A percentile compares a stretch with the other conserved stretches of the same genome.
These are phyloP conservation scores for Vararia minispora DNA, from an alignment of 768 basidiomycete species.

Conservation along the genomic window DNA sequence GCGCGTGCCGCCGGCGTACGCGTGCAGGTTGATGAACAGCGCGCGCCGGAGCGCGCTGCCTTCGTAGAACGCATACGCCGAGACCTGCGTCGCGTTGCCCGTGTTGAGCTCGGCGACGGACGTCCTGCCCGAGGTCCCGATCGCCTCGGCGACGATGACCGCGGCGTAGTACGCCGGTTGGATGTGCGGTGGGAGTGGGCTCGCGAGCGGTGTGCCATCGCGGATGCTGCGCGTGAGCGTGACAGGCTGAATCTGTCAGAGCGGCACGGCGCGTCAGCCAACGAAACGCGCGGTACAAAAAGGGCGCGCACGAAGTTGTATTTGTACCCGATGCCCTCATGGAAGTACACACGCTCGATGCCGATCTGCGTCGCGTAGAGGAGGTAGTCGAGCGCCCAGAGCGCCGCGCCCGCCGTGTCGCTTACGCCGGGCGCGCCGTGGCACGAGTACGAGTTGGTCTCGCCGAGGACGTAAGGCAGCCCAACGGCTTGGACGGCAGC, in stretches of 20 bases:
- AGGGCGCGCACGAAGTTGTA: conserved; percentile 40
- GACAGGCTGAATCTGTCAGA: conserved; percentile 49
- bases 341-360: conserved; percentile 46
- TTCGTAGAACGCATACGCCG: conserved; percentile 58
- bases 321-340: conserved; percentile 61
- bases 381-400: conserved; percentile 60
- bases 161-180: conserved; percentile 60
- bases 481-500: conserved; percentile 32
- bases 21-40: conserved; percentile 47
- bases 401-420: conserved; percentile 57
- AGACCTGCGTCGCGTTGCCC: conserved; percentile 31
- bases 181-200: conserved; percentile 45
- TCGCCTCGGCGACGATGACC: conserved; percentile 46
- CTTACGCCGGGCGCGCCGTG: conserved; percentile 43
- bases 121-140: conserved; percentile 33
- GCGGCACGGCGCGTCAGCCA: not conserved
- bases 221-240: conserved; percentile 45
- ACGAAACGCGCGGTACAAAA: not conserved
- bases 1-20: conserved; percentile 20
- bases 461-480: conserved; percentile 44
- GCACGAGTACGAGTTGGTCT: conserved; percentile 26
- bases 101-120: conserved; percentile 37
- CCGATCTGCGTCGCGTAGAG: conserved; percentile 47
- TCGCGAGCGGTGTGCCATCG: conserved; percentile 38
- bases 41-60: conserved; percentile 30